Base-by-base conservation (phyloP, 1,139 yeast species). In the Nakaseomyces nivariensis region DNA sequence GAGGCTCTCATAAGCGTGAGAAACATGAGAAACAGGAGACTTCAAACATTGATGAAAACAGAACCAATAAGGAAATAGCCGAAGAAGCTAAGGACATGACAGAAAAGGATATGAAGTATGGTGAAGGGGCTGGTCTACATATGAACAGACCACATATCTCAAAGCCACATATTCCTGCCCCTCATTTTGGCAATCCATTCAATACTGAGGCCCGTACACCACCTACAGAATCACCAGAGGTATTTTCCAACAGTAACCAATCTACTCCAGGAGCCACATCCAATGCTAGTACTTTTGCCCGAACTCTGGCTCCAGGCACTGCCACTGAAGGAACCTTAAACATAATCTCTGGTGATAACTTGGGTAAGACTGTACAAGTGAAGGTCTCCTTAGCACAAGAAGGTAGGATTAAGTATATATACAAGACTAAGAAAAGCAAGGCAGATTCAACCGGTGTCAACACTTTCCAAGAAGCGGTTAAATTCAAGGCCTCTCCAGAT, bases 391-490 rank as follows among this genome's bases (percentile, higher is more conserved):
- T 84, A 58, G 72, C 76, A 47, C 75, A 81, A 13, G 64, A 74
- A 4, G 73, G 76, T 6, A 79, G 75, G 56, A 71, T 74, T 49
- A 84, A 79, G 61, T 83, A 76, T 48, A 60, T 90, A 42, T 76
- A 74, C 70, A 84, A 80, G 66, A 82, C 96, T 3, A 80, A 83
- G 67, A 64, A 75, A 25, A 63, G 72, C 50, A 88, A 85, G 68
- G 58, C 72, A 4, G 73, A 76, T 29, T 74, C 71, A 48, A 71
- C 70, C 13, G 78, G 77, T 0, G 56, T 68, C 9, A 75, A 74
- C 52, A 72, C 69, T 52, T 79, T 88, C 78, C 78, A 79, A 57
- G 96, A 87, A 61, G 73, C 81, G 26, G 72, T 77, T 54, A 74
- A 82, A 4, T 86, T 89, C 71, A 81, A 77, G 62, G 81, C 92